Evolutionary conservation across 805 yeast species (phyloP).

Genomic region (Kodamaea sagamina): DNA sequence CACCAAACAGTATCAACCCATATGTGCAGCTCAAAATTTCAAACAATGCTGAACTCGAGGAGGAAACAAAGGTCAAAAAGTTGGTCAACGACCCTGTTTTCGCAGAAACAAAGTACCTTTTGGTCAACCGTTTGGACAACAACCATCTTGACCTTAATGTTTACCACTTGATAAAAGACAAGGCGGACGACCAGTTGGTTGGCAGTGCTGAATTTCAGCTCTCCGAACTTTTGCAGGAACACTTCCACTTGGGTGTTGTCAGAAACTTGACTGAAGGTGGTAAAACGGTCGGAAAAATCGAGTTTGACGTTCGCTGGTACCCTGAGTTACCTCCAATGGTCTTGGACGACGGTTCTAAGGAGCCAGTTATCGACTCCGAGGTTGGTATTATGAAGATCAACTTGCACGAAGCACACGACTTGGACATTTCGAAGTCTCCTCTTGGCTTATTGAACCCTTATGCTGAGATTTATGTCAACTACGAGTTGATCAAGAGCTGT

Average conservation of each 20-base stretch:
- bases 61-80: constrained; percentile 60
- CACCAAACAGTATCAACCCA: constrained; percentile 51
- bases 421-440: constrained; percentile 55
- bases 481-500: constrained; percentile 53
- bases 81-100: constrained; percentile 59
- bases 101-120: constrained; percentile 63
- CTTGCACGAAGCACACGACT: constrained; percentile 58
- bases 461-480: constrained; percentile 65
- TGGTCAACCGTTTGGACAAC: constrained; percentile 58
- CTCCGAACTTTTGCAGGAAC: constrained; percentile 59
- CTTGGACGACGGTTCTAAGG: constrained; percentile 52
- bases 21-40: constrained; percentile 47
- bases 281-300: constrained; percentile 57
- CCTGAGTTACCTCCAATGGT: constrained; percentile 47
- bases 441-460: constrained; percentile 60
- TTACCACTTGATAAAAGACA: constrained; percentile 52
- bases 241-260: constrained; percentile 42
- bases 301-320: constrained; percentile 56
- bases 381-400: constrained; percentile 70
- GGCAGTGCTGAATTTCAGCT: constrained; percentile 55
- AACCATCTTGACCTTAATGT: constrained; percentile 54
- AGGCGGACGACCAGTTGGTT: constrained; percentile 54
- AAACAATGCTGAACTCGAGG: constrained; percentile 44
- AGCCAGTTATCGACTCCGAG: constrained; percentile 58
- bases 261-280: constrained; percentile 51